Conservation (phyloP, 129 eudicot genomes). For the Chrysanthemum seticuspe region DNA sequence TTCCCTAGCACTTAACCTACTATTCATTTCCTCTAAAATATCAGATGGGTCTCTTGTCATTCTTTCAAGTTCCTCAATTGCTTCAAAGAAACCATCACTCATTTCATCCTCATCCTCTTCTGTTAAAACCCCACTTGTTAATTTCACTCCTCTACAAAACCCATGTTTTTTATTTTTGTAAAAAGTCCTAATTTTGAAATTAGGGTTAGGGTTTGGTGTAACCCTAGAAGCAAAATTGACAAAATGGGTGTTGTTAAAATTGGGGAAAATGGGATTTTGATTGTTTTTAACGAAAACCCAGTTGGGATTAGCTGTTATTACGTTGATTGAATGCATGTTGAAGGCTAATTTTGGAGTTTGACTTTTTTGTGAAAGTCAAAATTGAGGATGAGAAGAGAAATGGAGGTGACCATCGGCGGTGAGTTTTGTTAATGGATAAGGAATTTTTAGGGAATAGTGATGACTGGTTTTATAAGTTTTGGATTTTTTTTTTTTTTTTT, state of each 20-base stretch:
- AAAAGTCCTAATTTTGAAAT: neutral
- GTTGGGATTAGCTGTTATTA: too few species aligned
- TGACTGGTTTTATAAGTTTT: neutral
- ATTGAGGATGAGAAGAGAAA: neutral
- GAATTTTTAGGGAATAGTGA: slow-evolving; percentile 7
- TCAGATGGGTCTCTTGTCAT: slow-evolving; percentile 91
- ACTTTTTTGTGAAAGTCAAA: too few species aligned
- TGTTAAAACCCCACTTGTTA: slow-evolving; percentile 51
- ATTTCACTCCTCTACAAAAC: slow-evolving; percentile 53
- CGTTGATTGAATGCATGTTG: too few species aligned
- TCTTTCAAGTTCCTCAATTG: slow-evolving; percentile 83
- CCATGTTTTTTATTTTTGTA: neutral
- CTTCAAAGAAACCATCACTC: slow-evolving; percentile 89
- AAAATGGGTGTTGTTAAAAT: neutral
- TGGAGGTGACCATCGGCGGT: slow-evolving; percentile 13
- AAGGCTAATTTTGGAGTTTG: too few species aligned
- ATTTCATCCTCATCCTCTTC: slow-evolving; percentile 82
- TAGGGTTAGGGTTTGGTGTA: neutral
- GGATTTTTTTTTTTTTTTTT: neutral
- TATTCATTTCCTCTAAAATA: slow-evolving; percentile 86
- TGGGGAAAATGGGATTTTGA: neutral
- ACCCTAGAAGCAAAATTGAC: slow-evolving; percentile 36
- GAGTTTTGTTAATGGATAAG: slow-evolving; percentile 14
- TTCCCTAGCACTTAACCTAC: slow-evolving; percentile 62
- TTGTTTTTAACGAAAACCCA: neutral